A percentile compares a stretch with the other conserved stretches of the same genome.
These are phyloP conservation scores for Pseudogymnoascus sp. DNA, from an alignment of 2,329 filamentous ascomycete species.

Conservation along the genomic window DNA sequence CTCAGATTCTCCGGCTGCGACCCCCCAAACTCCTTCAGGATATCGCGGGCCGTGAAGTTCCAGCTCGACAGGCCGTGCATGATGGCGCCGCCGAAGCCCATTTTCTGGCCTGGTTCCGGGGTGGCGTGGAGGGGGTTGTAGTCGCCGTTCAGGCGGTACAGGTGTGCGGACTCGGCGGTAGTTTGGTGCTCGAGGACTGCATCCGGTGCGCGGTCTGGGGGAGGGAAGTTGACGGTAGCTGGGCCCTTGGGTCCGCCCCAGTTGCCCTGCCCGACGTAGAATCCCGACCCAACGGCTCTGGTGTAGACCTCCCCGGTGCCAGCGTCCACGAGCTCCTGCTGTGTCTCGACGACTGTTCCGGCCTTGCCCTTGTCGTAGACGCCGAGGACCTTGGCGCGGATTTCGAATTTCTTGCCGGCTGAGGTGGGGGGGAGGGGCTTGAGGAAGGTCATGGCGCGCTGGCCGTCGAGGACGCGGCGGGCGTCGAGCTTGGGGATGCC, in stretches of 20 bases:
- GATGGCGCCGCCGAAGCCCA: constrained; percentile 82
- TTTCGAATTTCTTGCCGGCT: constrained; percentile 55
- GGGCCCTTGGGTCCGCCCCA: constrained; percentile 92
- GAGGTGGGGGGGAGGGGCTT: constrained; percentile 57
- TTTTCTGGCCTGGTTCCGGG: constrained; percentile 72
- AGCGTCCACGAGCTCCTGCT: constrained; percentile 57
- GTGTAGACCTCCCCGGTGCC: constrained; percentile 55
- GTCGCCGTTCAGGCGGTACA: constrained; percentile 81
- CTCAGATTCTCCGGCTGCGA: constrained; percentile 71
- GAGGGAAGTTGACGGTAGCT: constrained; percentile 69
- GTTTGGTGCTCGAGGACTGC: constrained; percentile 64
- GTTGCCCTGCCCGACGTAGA: constrained; percentile 62
- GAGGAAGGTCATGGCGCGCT: constrained; percentile 56
- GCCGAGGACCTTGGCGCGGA: constrained; percentile 57
- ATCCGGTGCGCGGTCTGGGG: constrained; percentile 64
- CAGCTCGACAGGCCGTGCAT: constrained; percentile 84
- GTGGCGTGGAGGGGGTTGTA: constrained; percentile 87
- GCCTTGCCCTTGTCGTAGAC: constrained; percentile 70
- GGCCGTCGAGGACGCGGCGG: constrained; percentile 58
- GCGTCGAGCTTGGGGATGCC: constrained; percentile 60
- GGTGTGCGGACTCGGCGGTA: constrained; percentile 61
- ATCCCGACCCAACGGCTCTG: constrained; percentile 51
- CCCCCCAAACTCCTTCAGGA: constrained; percentile 63
- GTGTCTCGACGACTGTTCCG: constrained; percentile 60
- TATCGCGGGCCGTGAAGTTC: constrained; percentile 66